A percentile compares a stretch with the other conserved stretches of the same genome.
Conservation (phyloP, 768 basidiomycete species). For the Albatrellus ellisii region DNA sequence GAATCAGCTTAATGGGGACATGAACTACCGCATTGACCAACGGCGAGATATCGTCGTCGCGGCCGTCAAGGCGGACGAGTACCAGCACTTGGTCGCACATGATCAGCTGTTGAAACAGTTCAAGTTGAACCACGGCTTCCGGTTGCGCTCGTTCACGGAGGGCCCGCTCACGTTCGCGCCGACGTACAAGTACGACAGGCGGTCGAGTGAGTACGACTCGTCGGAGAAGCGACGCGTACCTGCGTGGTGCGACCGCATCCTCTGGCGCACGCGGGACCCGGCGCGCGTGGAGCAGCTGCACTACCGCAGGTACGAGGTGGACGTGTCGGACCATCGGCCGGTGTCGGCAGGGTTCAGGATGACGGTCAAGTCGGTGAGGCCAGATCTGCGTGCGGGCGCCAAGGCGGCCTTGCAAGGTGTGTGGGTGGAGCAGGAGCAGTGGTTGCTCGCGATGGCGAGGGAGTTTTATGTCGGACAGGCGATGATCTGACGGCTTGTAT, state of each 20-base stretch:
- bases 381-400: constrained; percentile 40
- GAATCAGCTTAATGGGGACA: constrained; percentile 71
- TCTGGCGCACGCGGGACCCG: constrained; percentile 54
- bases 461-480: constrained; percentile 23
- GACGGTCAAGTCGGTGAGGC: constrained; percentile 58
- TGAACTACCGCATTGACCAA: constrained; percentile 96
- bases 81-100: constrained; percentile 47
- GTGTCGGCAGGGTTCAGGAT: constrained; percentile 70
- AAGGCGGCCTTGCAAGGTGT: constrained; percentile 39
- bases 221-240: constrained; percentile 83
- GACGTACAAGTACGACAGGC: constrained; percentile 90
- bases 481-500: constrained; percentile 19
- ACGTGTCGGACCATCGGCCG: constrained; percentile 85
- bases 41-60: constrained; percentile 73
- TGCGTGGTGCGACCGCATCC: constrained; percentile 93
- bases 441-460: constrained; percentile 19
- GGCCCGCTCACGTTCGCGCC: constrained; percentile 74
- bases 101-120: constrained; percentile 91
- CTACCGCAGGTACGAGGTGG: constrained; percentile 75
- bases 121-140: constrained; percentile 75
- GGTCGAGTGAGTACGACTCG: constrained; percentile 68
- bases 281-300: constrained; percentile 49
- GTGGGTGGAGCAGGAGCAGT: constrained; percentile 31
- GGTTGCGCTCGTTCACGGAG: constrained; percentile 74
- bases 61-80: constrained; percentile 54